Evolutionary conservation across 1,139 yeast species (phyloP).

Genomic region (Kurtzmaniella quercitrusa): DNA sequence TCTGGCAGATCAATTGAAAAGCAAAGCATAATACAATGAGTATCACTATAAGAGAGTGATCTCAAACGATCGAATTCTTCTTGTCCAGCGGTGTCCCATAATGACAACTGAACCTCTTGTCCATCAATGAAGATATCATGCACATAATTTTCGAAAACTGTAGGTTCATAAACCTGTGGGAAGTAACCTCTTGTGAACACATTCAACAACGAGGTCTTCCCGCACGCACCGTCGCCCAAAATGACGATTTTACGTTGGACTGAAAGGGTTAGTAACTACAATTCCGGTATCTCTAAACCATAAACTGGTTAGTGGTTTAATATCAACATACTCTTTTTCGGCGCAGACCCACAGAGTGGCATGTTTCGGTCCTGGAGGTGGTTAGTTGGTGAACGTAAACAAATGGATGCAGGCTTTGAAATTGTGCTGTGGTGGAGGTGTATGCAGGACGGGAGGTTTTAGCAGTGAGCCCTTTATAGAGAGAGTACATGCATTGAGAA

Average conservation of each 20-base stretch:
- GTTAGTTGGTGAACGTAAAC: slow-evolving; percentile 1
- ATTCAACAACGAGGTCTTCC: slow-evolving; percentile 85
- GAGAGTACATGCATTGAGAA: too few relatives aligned
- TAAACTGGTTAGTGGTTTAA: neutral
- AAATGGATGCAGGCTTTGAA: neutral
- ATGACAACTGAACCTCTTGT: slow-evolving; percentile 83
- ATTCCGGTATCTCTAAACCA: neutral
- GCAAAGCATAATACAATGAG: slow-evolving; percentile 95
- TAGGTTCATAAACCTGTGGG: slow-evolving; percentile 97
- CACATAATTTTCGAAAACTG: slow-evolving; percentile 95
- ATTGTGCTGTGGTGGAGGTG: neutral
- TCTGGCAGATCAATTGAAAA: slow-evolving; percentile 93
- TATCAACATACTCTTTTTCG: slow-evolving; percentile 20
- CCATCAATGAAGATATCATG: slow-evolving; percentile 97
- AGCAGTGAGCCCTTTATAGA: too few relatives aligned
- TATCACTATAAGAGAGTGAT: slow-evolving; percentile 86
- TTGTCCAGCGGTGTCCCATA: slow-evolving; percentile 99
- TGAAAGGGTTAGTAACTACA: slow-evolving; percentile 4
- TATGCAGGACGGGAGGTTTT: too few relatives aligned
- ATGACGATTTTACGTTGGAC: slow-evolving; percentile 52
- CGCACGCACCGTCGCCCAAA: slow-evolving; percentile 97
- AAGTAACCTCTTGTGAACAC: slow-evolving; percentile 97
- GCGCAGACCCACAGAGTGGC: slow-evolving; percentile 22
- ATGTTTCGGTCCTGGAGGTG: slow-evolving; percentile 8
- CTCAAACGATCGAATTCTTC: slow-evolving; percentile 95